Base-by-base conservation (phyloP, 2,329 filamentous ascomycete species). In the Xylariaceae sp. region DNA sequence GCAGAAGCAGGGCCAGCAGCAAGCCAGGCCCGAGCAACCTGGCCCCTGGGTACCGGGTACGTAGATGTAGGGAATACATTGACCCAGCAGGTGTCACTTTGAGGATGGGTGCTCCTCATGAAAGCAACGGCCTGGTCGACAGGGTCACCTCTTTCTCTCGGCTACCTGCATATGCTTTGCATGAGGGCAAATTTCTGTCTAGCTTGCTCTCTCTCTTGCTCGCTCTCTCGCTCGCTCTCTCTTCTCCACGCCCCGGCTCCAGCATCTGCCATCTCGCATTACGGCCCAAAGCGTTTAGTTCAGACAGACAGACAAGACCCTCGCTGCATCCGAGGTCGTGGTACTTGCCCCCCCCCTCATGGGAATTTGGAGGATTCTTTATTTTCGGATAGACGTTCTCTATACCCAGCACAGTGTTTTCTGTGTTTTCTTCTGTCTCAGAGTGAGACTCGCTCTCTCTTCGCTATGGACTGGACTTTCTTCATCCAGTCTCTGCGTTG, bases 51-150 rank as follows among this genome's bases (percentile, higher is more conserved):
- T 45, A 45, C 41, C 47, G 11, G 11, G 47, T 18, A 45, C 13
- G 37, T 41, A 47, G n/a, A 49, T 2, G 47, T 23, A 23, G n/a
- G 10, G 10, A 35, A 13, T 30, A 30, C 23, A 30, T 30, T 30
- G 23, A 4, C 23, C 23, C 63, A 63, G 61, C 66, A 69, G 63
- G 65, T 69, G 65, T 68, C 66, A 68, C 67, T 56, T 68, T 62
- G 60, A 65, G 59, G 56, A 51, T 17, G 17, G 17, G 61, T 56
- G 52, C 60, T 56, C 61, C 60, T 56, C 61, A 61, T 65, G 45
- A 57, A 57, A 61, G 58, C 59, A 59, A 60, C 47, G 59, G 52
- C 60, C 57, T 56, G 49, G 10, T 51, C 49, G 60, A 59, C 57
- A 54, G 17, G 53, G 60, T 57, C 57, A 59, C 45, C 34, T 59